Base-by-base conservation (phyloP, 306 rosid genomes). In the Vigna radiata region DNA sequence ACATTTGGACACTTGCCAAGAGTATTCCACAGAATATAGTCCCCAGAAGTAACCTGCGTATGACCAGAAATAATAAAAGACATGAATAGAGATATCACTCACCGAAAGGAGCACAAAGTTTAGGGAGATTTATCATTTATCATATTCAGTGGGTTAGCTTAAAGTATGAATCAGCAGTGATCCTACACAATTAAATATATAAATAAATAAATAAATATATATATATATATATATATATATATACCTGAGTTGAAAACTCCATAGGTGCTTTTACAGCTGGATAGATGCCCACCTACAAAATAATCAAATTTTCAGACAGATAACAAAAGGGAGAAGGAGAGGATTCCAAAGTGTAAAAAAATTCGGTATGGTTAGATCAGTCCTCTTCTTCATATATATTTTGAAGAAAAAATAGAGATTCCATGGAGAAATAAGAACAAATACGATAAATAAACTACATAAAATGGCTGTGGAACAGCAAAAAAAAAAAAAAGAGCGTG, bases 1-100 rank as follows among this genome's bases (percentile, higher is more conserved):
- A 84, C 90, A 39, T 81, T 78, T n/a, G 97, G 97, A 83, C 97
- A 95, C 76, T 87, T 89, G 33, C 95, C 96, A 73, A 89, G 89
- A 37, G 97, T 92, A 81, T 95, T 95, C 99, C 99, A 92, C 87
- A 95, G 73, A 73, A 92, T 95, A 76, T 92, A 95, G 63, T 92
- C 97, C 71, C 97, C 97, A 27, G 92, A 83, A 49, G 88, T 88
- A 76, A 87, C 89, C 97, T 95, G 89, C 62, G 73, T 29, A 36
- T 46, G 44, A 65, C 67, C 62, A 70, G 53, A 77, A 72, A 74
- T 48, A 64, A 47, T 19, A 29, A 69, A 77, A 48, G 27, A 78
- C 2, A 62, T 54, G 67, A 62, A 19, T 36, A 59, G 12, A 70
- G 12, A 70, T 74, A 55, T 63, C 70, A 48, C 33, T 2, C 76